Evolutionary conservation across 495 filamentous ascomycete species (phyloP).

Genomic region (Hypomontagnella monticulosa): DNA sequence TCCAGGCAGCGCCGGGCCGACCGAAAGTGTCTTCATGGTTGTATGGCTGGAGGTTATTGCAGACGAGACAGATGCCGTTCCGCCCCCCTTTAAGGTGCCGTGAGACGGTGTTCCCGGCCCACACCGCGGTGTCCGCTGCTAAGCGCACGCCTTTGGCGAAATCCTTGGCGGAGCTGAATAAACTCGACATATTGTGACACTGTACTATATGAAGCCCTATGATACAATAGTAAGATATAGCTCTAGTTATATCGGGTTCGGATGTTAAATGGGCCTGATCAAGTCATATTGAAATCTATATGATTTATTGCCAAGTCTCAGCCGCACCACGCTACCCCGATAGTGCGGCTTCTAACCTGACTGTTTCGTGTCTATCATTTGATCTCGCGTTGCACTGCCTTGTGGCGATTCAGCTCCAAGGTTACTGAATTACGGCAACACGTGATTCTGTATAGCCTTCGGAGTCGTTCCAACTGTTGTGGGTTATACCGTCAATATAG

Average conservation of each 20-base stretch:
- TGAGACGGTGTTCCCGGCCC: conserved; percentile 14
- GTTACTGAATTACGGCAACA: too few species aligned
- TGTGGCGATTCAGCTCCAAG: not conserved
- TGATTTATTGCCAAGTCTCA: conserved; percentile 20
- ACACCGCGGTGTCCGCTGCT: conserved; percentile 18
- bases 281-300: not conserved
- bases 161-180: conserved; percentile 18
- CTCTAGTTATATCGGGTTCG: too few species aligned
- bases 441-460: too few species aligned
- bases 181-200: conserved; percentile 6
- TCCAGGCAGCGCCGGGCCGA: conserved; percentile 3
- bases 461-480: too few species aligned
- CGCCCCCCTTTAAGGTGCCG: conserved; percentile 9
- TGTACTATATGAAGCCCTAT: too few species aligned
- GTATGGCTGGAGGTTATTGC: conserved; percentile 26
- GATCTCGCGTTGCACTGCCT: conserved; percentile 3
- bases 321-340: conserved; percentile 15
- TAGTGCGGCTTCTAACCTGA: too few species aligned
- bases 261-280: too few species aligned
- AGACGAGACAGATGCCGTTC: conserved; percentile 19
- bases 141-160: conserved; percentile 20
- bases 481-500: too few species aligned
- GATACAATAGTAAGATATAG: too few species aligned
- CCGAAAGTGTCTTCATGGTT: conserved; percentile 20
- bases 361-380: too few species aligned